Evolutionary conservation across 495 filamentous ascomycete genomes (phyloP).

Genomic region (Penicillium crystallinum): DNA sequence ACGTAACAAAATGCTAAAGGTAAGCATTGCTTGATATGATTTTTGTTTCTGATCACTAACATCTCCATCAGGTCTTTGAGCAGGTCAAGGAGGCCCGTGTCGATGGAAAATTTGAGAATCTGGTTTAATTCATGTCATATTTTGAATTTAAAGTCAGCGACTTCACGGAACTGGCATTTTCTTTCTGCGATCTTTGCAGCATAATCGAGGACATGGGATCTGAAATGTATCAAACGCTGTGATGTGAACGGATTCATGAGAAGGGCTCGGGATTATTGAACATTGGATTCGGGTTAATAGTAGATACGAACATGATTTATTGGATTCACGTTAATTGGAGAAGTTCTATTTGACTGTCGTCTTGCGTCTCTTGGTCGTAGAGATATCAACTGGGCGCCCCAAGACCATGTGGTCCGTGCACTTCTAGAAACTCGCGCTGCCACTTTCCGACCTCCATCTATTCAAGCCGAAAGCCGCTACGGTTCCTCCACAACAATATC

Average conservation of each 20-base stretch:
- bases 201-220: constrained; percentile 44
- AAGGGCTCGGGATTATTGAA: constrained; percentile 21
- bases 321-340: not conserved
- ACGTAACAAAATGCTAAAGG: constrained; percentile 97
- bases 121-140: constrained; percentile 19
- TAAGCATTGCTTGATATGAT: constrained; percentile 27
- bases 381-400: not conserved
- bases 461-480: constrained; percentile 1
- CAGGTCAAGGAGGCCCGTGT: constrained; percentile 81
- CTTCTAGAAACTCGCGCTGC: constrained; percentile 16
- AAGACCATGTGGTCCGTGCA: constrained; percentile 20
- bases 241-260: constrained; percentile 24
- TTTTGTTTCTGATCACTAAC: constrained; percentile 8
- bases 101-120: constrained; percentile 57
- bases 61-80: constrained; percentile 67
- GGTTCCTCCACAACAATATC: not conserved
- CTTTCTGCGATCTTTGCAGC: constrained; percentile 44
- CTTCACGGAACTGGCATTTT: constrained; percentile 20
- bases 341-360: not conserved
- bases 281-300: constrained; percentile 28
- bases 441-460: constrained; percentile 15
- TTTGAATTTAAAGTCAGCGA: constrained; percentile 14
- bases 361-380: not conserved
- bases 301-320: constrained; percentile 27
- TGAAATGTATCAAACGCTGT: constrained; percentile 32